Percentiles rank a stretch among this genome's conserved stretches.
These are phyloP conservation scores for Lycium barbarum DNA, from an alignment of 257 asterid species.

Conservation along the genomic window DNA sequence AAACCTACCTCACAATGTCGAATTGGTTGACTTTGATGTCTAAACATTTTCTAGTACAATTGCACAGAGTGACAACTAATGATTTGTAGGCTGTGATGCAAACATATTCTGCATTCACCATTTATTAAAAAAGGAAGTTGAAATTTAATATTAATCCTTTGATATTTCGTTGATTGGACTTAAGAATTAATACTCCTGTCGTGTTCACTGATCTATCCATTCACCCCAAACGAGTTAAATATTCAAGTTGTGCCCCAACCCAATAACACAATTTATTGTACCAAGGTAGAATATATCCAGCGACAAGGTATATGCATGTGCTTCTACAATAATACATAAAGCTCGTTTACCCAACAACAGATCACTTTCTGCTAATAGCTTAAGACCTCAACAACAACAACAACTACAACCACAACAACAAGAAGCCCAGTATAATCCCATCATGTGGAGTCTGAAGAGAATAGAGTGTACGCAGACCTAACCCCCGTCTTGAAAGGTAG, in stretches of 20 bases:
- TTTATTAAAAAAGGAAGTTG: background rate
- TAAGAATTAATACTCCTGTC: background rate
- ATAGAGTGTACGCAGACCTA: too few relatives aligned
- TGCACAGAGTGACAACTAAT: background rate
- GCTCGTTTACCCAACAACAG: background rate
- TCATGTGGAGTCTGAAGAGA: too few relatives aligned
- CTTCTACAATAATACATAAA: background rate
- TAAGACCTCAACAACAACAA: too few relatives aligned
- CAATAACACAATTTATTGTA: background rate
- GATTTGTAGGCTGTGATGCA: background rate
- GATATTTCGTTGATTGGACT: background rate
- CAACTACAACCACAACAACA: too few relatives aligned
- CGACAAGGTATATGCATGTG: slow-evolving; percentile 19
- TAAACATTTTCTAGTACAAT: background rate
- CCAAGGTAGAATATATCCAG: background rate
- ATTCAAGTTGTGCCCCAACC: too few relatives aligned
- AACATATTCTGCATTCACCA: background rate
- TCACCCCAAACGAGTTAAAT: background rate
- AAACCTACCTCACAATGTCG: background rate
- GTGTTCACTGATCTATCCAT: background rate
- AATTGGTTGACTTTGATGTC: background rate
- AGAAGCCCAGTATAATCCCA: too few relatives aligned
- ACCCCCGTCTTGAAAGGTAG: too few relatives aligned
- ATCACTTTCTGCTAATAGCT: background rate
- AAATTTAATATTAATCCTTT: background rate